Conservation (phyloP, 2,329 filamentous ascomycete genomes). For the Neonectria magnoliae region DNA sequence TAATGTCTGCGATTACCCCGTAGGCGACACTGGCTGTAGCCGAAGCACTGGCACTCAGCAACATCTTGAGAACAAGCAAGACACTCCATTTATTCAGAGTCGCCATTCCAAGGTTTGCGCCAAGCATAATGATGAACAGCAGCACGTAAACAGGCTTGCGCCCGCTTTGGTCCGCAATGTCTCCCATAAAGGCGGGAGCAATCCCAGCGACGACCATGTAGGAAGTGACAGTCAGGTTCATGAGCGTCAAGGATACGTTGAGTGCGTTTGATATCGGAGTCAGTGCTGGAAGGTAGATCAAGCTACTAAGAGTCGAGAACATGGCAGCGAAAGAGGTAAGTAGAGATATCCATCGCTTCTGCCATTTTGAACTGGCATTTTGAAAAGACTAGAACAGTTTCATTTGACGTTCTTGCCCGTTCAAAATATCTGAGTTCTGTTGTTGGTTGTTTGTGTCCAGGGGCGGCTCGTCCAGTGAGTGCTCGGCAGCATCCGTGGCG, state of each 20-base stretch:
- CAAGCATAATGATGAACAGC: slow-evolving; percentile 60
- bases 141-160: slow-evolving; percentile 65
- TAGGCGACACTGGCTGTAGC: slow-evolving; percentile 13
- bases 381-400: slow-evolving; percentile 2
- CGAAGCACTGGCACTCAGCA: slow-evolving; percentile 6
- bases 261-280: background rate
- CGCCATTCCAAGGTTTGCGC: slow-evolving; percentile 44
- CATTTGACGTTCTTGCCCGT: background rate
- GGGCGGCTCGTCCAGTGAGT: background rate
- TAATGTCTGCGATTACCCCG: slow-evolving; percentile 22
- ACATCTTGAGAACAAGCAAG: slow-evolving; percentile 10
- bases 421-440: background rate
- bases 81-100: background rate
- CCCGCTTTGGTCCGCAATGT: slow-evolving; percentile 64
- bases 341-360: slow-evolving; percentile 16
- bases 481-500: background rate
- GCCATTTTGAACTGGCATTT: slow-evolving; percentile 8
- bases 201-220: slow-evolving; percentile 24
- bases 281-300: slow-evolving; percentile 22
- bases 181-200: slow-evolving; percentile 50
- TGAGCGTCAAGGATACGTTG: slow-evolving; percentile 3
- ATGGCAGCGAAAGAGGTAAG: slow-evolving; percentile 12
- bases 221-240: slow-evolving; percentile 25
- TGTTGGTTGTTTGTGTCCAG: background rate
- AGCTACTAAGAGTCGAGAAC: slow-evolving; percentile 25